Conservation (phyloP, 495 filamentous ascomycete species). For the Hypoxylon perforatum region DNA sequence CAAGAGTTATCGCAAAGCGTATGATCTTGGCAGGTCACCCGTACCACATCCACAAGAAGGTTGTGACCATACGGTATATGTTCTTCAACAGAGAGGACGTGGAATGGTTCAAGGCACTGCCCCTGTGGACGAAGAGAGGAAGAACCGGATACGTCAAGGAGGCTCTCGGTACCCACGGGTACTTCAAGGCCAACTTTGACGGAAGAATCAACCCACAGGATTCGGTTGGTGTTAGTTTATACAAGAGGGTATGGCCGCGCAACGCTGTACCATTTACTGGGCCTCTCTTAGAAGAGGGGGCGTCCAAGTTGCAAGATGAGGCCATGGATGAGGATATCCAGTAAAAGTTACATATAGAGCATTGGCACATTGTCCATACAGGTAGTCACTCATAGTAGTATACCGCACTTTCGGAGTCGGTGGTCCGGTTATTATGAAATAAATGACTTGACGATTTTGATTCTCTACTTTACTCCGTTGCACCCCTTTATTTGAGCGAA, state of each 20-base stretch:
- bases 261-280: constrained; percentile 65
- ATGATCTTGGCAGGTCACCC: constrained; percentile 95
- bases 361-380: not conserved
- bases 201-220: constrained; percentile 94
- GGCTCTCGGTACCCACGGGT: constrained; percentile 93
- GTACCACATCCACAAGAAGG: constrained; percentile 96
- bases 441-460: constrained; percentile 29
- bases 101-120: constrained; percentile 94
- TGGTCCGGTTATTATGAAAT: constrained; percentile 23
- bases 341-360: constrained; percentile 26
- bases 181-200: constrained; percentile 99
- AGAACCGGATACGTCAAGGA: constrained; percentile 92
- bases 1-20: constrained; percentile 90
- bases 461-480: not conserved
- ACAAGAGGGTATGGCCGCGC: constrained; percentile 92
- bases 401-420: constrained; percentile 6
- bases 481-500: constrained; percentile 2
- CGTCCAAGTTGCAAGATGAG: constrained; percentile 35
- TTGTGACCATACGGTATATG: constrained; percentile 98
- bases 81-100: constrained; percentile 98
- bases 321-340: constrained; percentile 56
- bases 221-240: constrained; percentile 88
- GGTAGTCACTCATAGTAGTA: constrained; percentile 8
- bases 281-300: constrained; percentile 47
- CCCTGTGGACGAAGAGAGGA: constrained; percentile 92